These are phyloP conservation scores for Bassia scoparia DNA, from an alignment of 148 eudicot species.

Conservation along the genomic window DNA sequence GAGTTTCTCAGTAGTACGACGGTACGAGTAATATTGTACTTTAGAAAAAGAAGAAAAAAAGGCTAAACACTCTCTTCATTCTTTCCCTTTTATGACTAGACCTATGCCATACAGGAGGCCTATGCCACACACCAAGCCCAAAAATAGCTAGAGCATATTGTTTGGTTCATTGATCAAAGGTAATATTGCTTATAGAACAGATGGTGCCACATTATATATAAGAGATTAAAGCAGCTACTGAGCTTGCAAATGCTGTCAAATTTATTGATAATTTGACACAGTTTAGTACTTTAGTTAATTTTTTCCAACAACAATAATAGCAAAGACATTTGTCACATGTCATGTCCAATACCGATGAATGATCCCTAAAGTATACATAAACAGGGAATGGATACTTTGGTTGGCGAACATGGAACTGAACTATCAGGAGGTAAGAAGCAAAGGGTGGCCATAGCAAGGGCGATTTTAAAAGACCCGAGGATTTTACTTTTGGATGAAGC, in stretches of 20 bases:
- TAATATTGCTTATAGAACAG: slow-evolving; percentile 61
- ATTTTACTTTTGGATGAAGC: slow-evolving; percentile 88
- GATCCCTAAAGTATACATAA: not conserved
- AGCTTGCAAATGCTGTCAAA: slow-evolving; percentile 61
- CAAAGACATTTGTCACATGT: too few species aligned
- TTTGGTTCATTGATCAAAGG: slow-evolving; percentile 57
- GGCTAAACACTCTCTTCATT: too few species aligned
- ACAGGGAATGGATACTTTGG: slow-evolving; percentile 73
- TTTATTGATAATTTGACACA: slow-evolving; percentile 62
- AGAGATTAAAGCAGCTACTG: slow-evolving; percentile 56
- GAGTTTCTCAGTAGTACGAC: too few species aligned
- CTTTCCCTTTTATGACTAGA: too few species aligned
- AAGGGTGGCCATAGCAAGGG: slow-evolving; percentile 80
- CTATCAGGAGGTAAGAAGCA: slow-evolving; percentile 91
- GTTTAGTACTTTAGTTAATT: slow-evolving; percentile 34
- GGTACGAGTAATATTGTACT: too few species aligned
- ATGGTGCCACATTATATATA: slow-evolving; percentile 47
- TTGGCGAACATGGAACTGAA: slow-evolving; percentile 79
- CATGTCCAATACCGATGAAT: too few species aligned
- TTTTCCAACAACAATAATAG: too few species aligned
- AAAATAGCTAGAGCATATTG: slow-evolving; percentile 69
- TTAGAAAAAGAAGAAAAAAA: too few species aligned
- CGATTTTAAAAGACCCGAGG: slow-evolving; percentile 67
- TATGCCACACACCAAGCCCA: too few species aligned
- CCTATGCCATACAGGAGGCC: too few species aligned